These are phyloP conservation scores for Apiospora koreana DNA, from an alignment of 2,329 filamentous ascomycete genomes.

Conservation along the genomic window DNA sequence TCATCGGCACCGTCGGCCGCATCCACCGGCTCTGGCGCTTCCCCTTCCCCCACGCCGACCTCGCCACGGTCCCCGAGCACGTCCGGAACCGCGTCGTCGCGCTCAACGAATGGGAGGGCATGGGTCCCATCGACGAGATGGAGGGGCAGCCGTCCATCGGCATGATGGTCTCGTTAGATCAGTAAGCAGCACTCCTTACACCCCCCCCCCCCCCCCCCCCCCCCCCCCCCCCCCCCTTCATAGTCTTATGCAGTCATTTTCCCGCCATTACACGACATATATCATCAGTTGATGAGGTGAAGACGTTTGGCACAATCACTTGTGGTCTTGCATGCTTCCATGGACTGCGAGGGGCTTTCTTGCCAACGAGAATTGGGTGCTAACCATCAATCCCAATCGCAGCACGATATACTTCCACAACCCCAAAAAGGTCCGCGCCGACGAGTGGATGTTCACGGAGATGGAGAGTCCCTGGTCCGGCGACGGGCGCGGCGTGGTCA, in stretches of 20 bases:
- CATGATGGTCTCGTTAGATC: conserved; percentile 86
- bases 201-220: no score
- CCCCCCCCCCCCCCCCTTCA: no score
- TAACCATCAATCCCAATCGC: background rate
- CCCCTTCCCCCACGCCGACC: conserved; percentile 53
- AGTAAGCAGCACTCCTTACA: conserved; percentile 40
- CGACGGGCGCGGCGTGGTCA: conserved; percentile 74
- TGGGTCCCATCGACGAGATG: conserved; percentile 51
- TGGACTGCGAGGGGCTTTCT: background rate
- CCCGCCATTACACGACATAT: background rate
- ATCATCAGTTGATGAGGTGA: background rate
- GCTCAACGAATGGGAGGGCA: conserved; percentile 44
- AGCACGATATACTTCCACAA: conserved; percentile 67
- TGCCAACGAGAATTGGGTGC: background rate
- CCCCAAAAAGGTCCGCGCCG: conserved; percentile 56
- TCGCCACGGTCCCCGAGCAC: conserved; percentile 50
- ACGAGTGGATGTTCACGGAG: conserved; percentile 79
- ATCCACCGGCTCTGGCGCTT: conserved; percentile 82
- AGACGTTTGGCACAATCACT: background rate
- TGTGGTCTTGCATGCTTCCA: background rate
- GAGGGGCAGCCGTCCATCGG: conserved; percentile 61
- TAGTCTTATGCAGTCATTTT: background rate
- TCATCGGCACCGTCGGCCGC: conserved; percentile 84
- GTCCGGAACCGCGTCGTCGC: conserved; percentile 37
- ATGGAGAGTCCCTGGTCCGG: conserved; percentile 81